Evolutionary conservation across 2,329 filamentous ascomycete genomes (phyloP), one percentile per base, ranked within the genome.

Genomic region (Colletotrichum nymphaeae): DNA sequence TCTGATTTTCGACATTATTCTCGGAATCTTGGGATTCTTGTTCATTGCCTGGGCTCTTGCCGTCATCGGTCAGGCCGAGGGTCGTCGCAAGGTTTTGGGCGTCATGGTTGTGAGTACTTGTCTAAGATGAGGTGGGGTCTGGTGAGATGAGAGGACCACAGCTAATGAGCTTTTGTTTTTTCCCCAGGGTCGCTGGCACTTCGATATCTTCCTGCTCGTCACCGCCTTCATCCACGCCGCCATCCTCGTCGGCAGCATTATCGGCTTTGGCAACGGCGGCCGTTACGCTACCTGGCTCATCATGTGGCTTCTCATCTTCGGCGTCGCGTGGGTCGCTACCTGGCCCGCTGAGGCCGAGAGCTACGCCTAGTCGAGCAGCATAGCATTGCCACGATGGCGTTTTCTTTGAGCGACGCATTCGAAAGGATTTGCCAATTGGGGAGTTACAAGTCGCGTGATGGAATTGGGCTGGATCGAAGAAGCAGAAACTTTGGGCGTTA

Each of bases 241-340:
- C 14, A 52, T 73, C 7, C 67, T 73, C 4, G 16, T 72, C 5
- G 56, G 60, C 22, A 57, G 46, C 55, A 67, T 73, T 22, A 52
- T 72, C 35, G 71, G 71, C 14, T 57, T 71, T 14, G 57, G 60
- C 5, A 52, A 9, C 22, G 57, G 49, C 4, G 68, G 60, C 11
- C 28, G 56, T 11, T 42, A 70, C 22, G 67, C 46, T 6, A 58
- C 67, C 24, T 73, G 71, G 71, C 49, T 66, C 11, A 58, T 73
- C 16, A 72, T 73, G 71, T 72, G 71, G 67, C 32, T 73, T 11
- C 63, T 72, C 35, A 72, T 73, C 35, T 73, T 73, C 28, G 55
- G 49, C 35, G 71, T 71, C 6, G 71, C 71, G 16, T 73, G 71
- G 67, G 28, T 73, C 11, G 63, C 46, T n/a, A 71, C 26, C 5